Base-by-base conservation (phyloP, 2,329 filamentous ascomycete species). In the Epicoccum nigrum region DNA sequence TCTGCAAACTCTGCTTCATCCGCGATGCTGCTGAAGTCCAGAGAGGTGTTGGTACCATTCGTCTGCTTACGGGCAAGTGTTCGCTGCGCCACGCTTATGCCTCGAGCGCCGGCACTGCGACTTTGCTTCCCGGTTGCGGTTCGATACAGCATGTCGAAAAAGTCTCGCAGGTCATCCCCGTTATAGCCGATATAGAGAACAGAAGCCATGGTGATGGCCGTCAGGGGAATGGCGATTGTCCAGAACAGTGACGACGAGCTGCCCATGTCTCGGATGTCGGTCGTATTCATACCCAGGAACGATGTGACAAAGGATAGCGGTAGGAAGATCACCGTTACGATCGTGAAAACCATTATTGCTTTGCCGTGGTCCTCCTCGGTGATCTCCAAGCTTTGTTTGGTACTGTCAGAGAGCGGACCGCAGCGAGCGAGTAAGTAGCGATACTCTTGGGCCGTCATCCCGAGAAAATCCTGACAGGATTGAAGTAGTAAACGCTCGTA, bases 261-360 rank as follows among this genome's bases (percentile, higher is more conserved):
- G 2, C 64, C 50, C 74, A 76, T 76, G 38, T 77, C 65, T 20
- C 76, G 57, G 12, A 78, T 73, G 30, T 77, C 76, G 2, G 56
- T 48, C 1, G 72, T 69, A 35, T 71, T 72, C 75, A 78, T 72
- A 6, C 76, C 76, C 9, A 78, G 70, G 54, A 74, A 77, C 3
- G 68, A 72, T 0, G 74, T 72, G 5, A 77, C 69, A 54, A 78
- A 79, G 4, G 74, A 77, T 5, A 78, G 60, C 0, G 76, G 76
- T 7, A 79, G 63, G 45, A 78, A 79, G 23, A 78, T 67, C 39
- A 76, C 67, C 0, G 76, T 78, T 4, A 77, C 74, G 13, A 76
- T 65, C 0, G 75, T 78, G 46, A 78, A 78, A 9, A 77, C 70
- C 13, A 77, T 61, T 37, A 77, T 77, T 0, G 74, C 75, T 51